phyloP scores from a whole-genome alignment of 352 stramenopile species.

The Elongisporangium anandrum region DNA sequence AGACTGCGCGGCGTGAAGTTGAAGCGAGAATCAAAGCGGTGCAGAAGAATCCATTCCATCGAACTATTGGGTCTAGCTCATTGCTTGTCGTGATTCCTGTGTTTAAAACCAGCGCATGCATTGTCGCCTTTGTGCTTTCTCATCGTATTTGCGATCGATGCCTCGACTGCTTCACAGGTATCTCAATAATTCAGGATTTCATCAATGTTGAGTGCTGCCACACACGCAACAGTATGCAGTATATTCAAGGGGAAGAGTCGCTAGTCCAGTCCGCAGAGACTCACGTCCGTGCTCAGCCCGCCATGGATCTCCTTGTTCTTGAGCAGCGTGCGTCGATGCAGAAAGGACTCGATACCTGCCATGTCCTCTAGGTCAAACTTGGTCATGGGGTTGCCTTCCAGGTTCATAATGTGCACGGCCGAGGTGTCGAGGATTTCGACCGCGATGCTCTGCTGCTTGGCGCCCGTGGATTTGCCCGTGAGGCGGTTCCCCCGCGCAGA shows the following conservation, averaged over 20 bases:
- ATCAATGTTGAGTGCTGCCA: too few relatives aligned
- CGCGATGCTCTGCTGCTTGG: slow-evolving; percentile 42
- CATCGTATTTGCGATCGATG: too few relatives aligned
- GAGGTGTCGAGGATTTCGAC: slow-evolving; percentile 47
- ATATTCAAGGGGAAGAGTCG: background rate
- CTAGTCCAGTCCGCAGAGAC: slow-evolving; percentile 78
- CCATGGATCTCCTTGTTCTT: slow-evolving; percentile 89
- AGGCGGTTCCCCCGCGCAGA: slow-evolving; percentile 61
- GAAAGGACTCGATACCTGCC: slow-evolving; percentile 72
- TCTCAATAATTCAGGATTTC: too few relatives aligned
- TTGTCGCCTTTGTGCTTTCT: too few relatives aligned
- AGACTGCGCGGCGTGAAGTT: too few relatives aligned
- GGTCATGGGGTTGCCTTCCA: slow-evolving; percentile 76
- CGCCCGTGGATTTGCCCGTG: slow-evolving; percentile 9
- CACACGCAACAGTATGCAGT: background rate
- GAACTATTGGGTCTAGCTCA: too few relatives aligned
- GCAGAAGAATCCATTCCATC: too few relatives aligned
- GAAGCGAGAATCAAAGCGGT: too few relatives aligned
- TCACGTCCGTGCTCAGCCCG: slow-evolving; percentile 71
- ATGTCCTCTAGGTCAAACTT: slow-evolving; percentile 77
- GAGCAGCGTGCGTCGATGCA: slow-evolving; percentile 64
- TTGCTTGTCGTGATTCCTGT: too few relatives aligned
- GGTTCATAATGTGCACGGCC: slow-evolving; percentile 75
- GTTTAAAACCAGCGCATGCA: too few relatives aligned
- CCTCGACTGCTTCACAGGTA: too few relatives aligned